Evolutionary conservation across 345 rosid genomes (phyloP).

Genomic region (Syzygium oleosum): DNA sequence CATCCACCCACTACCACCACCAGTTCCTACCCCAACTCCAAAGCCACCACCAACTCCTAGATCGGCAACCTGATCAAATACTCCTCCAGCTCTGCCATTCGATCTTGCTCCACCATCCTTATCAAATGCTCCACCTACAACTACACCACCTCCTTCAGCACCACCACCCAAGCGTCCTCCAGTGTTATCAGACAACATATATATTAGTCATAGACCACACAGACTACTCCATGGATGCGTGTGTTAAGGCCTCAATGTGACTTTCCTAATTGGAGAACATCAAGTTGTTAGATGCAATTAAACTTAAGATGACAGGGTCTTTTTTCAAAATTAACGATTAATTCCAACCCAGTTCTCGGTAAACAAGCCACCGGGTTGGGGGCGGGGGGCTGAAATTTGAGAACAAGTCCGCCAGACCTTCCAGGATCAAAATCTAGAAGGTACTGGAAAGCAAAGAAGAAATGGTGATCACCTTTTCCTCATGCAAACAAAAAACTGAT

Average conservation of each 20-base stretch:
- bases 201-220: background rate
- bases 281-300: background rate
- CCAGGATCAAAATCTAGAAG: background rate
- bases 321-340: background rate
- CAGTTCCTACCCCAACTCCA: background rate
- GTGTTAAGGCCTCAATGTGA: background rate
- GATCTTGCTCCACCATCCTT: background rate
- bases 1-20: background rate
- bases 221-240: background rate
- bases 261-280: background rate
- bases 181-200: background rate
- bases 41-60: background rate
- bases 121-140: background rate
- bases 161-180: slow-evolving; percentile 2
- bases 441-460: background rate
- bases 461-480: background rate
- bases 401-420: background rate
- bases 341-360: background rate
- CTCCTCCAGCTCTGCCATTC: background rate
- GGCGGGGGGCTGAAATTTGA: background rate
- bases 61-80: background rate
- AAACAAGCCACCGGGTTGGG: background rate
- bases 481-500: background rate
- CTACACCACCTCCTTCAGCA: background rate
- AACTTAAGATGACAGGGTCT: background rate